A percentile compares a stretch with the other conserved stretches of the same genome.
Conservation (phyloP, 805 yeast species). For the Saturnispora sekii region DNA sequence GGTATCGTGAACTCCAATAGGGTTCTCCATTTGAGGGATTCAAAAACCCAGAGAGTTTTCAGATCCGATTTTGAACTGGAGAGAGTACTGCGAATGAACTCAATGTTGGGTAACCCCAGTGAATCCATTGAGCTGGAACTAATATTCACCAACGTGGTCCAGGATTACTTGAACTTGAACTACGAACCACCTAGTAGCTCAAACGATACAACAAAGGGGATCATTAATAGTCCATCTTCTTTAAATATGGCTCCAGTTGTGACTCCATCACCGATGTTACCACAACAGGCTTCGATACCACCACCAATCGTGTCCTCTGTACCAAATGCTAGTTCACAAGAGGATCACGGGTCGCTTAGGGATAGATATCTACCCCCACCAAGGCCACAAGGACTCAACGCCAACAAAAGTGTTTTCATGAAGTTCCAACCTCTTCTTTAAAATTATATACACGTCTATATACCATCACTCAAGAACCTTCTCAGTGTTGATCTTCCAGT, state of each 20-base stretch:
- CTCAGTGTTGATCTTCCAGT: conserved; percentile 31
- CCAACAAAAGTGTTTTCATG: conserved; percentile 14
- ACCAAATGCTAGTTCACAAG: background rate
- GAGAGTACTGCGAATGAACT: conserved; percentile 28
- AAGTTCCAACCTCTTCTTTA: conserved; percentile 24
- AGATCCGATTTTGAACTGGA: conserved; percentile 40
- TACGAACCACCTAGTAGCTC: conserved; percentile 14
- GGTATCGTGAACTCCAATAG: conserved; percentile 33
- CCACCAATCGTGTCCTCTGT: background rate
- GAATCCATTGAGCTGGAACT: conserved; percentile 33
- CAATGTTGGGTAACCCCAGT: conserved; percentile 12
- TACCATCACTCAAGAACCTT: conserved; percentile 14
- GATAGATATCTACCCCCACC: conserved; percentile 14
- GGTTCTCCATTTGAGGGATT: conserved; percentile 29
- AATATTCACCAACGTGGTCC: conserved; percentile 20
- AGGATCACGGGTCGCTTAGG: conserved; percentile 2
- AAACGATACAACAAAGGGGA: background rate
- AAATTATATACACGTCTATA: background rate
- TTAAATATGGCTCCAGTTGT: conserved; percentile 1
- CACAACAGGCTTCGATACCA: background rate
- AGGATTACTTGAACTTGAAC: conserved; percentile 23
- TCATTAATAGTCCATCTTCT: background rate
- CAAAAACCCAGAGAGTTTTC: conserved; percentile 24
- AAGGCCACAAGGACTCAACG: conserved; percentile 8
- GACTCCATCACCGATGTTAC: background rate